Evolutionary conservation across 83 land plant genomes (phyloP).

Genomic region (Larix sibirica): DNA sequence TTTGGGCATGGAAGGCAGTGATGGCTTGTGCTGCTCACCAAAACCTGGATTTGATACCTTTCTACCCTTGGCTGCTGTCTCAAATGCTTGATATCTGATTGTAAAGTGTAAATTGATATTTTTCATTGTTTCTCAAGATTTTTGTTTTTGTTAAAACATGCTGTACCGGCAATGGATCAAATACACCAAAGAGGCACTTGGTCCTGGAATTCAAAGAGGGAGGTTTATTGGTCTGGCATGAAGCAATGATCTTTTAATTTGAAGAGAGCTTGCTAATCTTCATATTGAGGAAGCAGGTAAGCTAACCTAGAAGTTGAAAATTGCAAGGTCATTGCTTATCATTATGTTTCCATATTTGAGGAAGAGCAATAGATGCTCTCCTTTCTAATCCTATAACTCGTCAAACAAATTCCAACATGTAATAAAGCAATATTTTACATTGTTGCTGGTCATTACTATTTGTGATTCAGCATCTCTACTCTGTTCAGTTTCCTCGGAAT

Average conservation of each 20-base stretch:
- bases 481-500: no score
- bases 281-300: not conserved
- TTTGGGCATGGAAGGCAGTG: not conserved
- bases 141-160: not conserved
- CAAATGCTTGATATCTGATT: not conserved
- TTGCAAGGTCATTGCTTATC: no score
- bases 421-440: no score
- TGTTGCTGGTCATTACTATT: no score
- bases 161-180: not conserved
- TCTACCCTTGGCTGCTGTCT: not conserved
- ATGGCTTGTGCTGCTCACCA: not conserved
- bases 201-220: not conserved
- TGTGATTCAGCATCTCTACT: no score
- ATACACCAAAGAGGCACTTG: not conserved
- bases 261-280: not conserved
- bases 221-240: not conserved
- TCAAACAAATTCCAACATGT: no score
- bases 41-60: not conserved
- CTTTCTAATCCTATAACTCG: no score
- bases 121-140: conserved; percentile 5
- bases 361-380: no score
- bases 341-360: no score
- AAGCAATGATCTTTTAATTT: no score
- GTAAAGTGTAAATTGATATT: not conserved
- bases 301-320: not conserved